These are phyloP conservation scores for Penicillium sp. DNA, from an alignment of 2,329 filamentous ascomycete species.

Conservation along the genomic window DNA sequence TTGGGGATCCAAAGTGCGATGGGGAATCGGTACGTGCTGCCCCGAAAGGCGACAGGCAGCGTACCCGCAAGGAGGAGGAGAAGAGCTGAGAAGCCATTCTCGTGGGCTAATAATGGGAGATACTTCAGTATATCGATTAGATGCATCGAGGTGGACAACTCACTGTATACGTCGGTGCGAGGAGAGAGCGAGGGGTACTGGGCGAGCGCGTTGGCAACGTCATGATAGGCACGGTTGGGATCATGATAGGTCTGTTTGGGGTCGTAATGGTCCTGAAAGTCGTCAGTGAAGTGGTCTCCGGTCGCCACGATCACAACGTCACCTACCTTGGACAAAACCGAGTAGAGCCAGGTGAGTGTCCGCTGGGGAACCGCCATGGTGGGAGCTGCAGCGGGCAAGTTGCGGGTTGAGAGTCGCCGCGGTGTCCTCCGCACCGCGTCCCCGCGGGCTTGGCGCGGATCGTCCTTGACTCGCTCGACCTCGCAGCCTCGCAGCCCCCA, in stretches of 20 bases:
- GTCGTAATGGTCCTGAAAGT: slow-evolving; percentile 37
- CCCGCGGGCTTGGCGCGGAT: slow-evolving; percentile 19
- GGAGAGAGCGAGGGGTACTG: slow-evolving; percentile 77
- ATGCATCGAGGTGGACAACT: slow-evolving; percentile 28
- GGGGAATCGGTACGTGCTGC: slow-evolving; percentile 84
- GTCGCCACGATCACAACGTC: slow-evolving; percentile 2
- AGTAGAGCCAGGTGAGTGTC: slow-evolving; percentile 93
- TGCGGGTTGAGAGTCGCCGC: slow-evolving; percentile 6
- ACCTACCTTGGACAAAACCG: slow-evolving; percentile 72
- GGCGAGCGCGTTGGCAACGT: slow-evolving; percentile 78
- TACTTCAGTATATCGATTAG: slow-evolving; percentile 15
- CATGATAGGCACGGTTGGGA: slow-evolving; percentile 87
- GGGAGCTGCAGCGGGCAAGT: slow-evolving; percentile 11
- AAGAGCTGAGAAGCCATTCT: slow-evolving; percentile 80
- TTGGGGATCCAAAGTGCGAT: slow-evolving; percentile 91
- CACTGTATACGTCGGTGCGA: slow-evolving; percentile 94
- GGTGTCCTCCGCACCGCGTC: slow-evolving; percentile 11
- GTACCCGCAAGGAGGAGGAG: slow-evolving; percentile 84
- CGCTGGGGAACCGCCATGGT: slow-evolving; percentile 71
- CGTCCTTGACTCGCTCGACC: too few species aligned
- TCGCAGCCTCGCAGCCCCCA: too few species aligned
- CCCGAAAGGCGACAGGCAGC: slow-evolving; percentile 85
- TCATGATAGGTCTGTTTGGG: slow-evolving; percentile 79
- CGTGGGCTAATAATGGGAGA: slow-evolving; percentile 63
- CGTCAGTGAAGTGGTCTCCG: too few species aligned